Evolutionary conservation across 345 rosid species (phyloP).

Genomic region (Pistacia integerrima): DNA sequence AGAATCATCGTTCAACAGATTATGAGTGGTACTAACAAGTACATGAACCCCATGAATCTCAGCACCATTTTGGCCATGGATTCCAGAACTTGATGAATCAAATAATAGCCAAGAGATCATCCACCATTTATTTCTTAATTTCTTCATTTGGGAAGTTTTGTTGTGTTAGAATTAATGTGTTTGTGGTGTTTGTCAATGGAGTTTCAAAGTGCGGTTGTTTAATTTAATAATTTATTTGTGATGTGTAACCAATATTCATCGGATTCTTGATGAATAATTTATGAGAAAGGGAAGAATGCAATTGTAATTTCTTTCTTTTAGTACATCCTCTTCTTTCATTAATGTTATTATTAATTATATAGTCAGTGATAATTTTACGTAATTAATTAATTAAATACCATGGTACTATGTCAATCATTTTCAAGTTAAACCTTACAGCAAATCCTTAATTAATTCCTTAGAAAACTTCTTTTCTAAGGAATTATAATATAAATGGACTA

Average conservation of each 20-base stretch:
- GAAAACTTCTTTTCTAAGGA: too few species aligned
- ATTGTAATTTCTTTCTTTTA: too few species aligned
- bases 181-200: neutral
- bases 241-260: neutral
- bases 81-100: conserved; percentile 25
- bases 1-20: conserved; percentile 56
- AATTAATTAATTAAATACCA: too few species aligned
- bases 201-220: neutral
- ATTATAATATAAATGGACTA: too few species aligned
- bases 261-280: neutral
- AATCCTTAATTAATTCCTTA: too few species aligned
- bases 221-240: neutral
- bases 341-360: too few species aligned
- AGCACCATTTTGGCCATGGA: conserved; percentile 64
- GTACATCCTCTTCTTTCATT: neutral
- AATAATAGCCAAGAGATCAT: neutral
- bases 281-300: neutral
- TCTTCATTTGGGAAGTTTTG: neutral
- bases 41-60: conserved; percentile 84
- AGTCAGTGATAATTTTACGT: neutral
- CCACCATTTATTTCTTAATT: too few species aligned
- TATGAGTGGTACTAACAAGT: conserved; percentile 46
- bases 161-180: neutral
- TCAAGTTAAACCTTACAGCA: too few species aligned
- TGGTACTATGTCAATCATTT: too few species aligned